Conservation (phyloP, 2,329 filamentous ascomycete genomes). For the Fusarium begoniae region DNA sequence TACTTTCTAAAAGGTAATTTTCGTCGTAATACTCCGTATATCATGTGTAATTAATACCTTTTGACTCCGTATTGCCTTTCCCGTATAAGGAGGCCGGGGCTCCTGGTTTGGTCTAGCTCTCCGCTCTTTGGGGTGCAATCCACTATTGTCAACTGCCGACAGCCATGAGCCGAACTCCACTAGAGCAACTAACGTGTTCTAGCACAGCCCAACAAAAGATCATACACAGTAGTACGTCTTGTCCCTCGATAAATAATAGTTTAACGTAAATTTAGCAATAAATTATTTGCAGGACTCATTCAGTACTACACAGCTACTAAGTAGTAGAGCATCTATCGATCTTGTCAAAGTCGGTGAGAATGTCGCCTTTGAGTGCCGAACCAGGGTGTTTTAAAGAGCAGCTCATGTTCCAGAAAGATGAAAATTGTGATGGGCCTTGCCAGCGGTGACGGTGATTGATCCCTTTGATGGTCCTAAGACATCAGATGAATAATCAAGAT, state of each 20-base stretch:
- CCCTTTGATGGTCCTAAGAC: too few species aligned
- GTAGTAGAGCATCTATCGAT: accelerated
- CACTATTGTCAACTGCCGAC: background rate
- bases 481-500: too few species aligned
- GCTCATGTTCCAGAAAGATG: background rate
- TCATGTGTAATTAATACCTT: too few species aligned
- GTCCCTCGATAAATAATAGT: background rate
- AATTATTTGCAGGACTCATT: accelerated
- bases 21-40: too few species aligned
- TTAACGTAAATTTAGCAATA: accelerated
- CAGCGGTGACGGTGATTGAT: background rate
- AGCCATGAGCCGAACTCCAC: background rate
- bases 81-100: too few species aligned
- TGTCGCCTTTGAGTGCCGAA: accelerated
- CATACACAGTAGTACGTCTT: too few species aligned
- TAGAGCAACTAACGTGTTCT: background rate
- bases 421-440: background rate
- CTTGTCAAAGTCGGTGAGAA: background rate
- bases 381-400: background rate
- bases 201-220: too few species aligned
- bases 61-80: too few species aligned
- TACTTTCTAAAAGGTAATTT: too few species aligned
- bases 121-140: background rate
- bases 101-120: too few species aligned
- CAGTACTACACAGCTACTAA: accelerated